These are phyloP conservation scores for Lumnitzera racemosa DNA, from an alignment of 345 rosid species.

Conservation along the genomic window DNA sequence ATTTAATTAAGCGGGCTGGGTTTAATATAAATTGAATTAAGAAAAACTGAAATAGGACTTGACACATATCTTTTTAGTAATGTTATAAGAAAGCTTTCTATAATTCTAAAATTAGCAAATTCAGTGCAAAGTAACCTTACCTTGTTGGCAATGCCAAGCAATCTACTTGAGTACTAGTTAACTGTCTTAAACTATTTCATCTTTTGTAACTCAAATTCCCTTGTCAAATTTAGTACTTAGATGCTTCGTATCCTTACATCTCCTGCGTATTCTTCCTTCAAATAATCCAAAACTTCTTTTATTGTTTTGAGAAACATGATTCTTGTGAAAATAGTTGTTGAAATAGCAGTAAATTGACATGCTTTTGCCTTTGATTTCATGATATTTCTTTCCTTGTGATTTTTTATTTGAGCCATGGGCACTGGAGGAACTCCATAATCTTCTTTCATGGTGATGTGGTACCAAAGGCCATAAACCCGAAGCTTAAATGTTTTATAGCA, in stretches of 20 bases:
- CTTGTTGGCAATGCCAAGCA: slow-evolving; percentile 5
- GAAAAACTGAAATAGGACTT: no score
- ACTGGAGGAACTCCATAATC: slow-evolving; percentile 6
- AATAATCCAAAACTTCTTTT: slow-evolving; percentile 5
- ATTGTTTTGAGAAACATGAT: not conserved
- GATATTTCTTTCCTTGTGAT: slow-evolving; percentile 5
- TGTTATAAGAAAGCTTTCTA: slow-evolving; percentile 2
- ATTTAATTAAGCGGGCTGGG: no score
- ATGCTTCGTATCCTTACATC: slow-evolving; percentile 8
- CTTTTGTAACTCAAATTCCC: slow-evolving; percentile 3
- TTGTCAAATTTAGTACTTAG: slow-evolving; percentile 2
- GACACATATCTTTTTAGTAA: slow-evolving; percentile 5
- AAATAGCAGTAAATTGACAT: not conserved
- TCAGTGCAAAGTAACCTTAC: slow-evolving; percentile 1
- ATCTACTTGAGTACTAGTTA: slow-evolving; percentile 4
- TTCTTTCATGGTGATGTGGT: not conserved
- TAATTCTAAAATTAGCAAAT: not conserved
- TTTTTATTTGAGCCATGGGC: slow-evolving; percentile 5
- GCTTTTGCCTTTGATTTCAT: slow-evolving; percentile 8
- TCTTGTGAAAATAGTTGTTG: slow-evolving; percentile 10
- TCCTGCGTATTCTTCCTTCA: slow-evolving; percentile 5
- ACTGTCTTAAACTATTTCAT: slow-evolving; percentile 8
- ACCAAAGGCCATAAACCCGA: no score
- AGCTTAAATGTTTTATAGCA: no score
- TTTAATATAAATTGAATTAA: no score